Evolutionary conservation across 2,329 filamentous ascomycete species (phyloP).

Genomic region (Aspergillus fumigatus): DNA sequence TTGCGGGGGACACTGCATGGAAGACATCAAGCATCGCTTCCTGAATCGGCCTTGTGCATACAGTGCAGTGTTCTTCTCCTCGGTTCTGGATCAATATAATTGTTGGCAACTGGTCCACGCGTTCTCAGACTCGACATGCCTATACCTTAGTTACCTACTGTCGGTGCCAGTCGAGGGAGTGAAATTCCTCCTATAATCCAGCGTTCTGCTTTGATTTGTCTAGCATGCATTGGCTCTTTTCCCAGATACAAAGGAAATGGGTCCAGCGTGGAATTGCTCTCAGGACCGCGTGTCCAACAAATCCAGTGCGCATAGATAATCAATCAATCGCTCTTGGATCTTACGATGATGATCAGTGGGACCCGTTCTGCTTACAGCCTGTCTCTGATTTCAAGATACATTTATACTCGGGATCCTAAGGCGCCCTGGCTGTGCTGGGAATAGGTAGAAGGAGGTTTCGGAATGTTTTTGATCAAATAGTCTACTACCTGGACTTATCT

Average conservation of each 20-base stretch:
- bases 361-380: not conserved
- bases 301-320: not conserved
- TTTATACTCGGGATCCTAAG: slow-evolving; percentile 4
- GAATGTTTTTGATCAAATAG: slow-evolving; percentile 5
- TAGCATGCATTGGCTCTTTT: not conserved
- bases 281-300: slow-evolving; percentile 3
- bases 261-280: slow-evolving; percentile 4
- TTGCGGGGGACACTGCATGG: not conserved
- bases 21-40: not conserved
- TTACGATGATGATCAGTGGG: slow-evolving; percentile 9
- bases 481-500: slow-evolving; percentile 4
- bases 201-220: not conserved
- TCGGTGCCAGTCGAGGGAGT: not conserved
- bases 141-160: not conserved
- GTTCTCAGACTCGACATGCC: not conserved
- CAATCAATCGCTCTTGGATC: slow-evolving; percentile 6
- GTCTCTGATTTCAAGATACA: slow-evolving; percentile 7
- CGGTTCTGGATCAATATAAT: not conserved
- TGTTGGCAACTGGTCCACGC: not conserved
- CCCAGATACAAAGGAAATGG: not conserved
- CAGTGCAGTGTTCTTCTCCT: not conserved
- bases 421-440: not conserved
- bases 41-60: not conserved
- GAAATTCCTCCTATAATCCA: not conserved
- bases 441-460: slow-evolving; percentile 2